Conservation (phyloP, 805 yeast genomes). For the Starmerella vaccinii region DNA sequence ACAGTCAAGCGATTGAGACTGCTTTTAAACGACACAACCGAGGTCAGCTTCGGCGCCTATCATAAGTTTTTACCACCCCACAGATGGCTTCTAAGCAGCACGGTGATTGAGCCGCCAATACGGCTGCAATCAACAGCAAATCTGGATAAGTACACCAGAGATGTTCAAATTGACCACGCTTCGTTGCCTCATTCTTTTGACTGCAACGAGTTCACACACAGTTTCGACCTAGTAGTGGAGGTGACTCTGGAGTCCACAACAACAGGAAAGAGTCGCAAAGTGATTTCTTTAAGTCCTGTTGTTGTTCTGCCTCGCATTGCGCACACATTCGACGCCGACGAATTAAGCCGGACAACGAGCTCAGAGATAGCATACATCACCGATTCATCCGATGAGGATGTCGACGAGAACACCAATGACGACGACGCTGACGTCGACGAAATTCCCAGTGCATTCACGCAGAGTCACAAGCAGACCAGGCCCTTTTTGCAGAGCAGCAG, state of each 20-base stretch:
- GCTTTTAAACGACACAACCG: slow-evolving; percentile 10
- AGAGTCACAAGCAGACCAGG: not conserved
- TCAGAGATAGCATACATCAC: slow-evolving; percentile 17
- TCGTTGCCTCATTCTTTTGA: slow-evolving; percentile 11
- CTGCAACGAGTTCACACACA: slow-evolving; percentile 6
- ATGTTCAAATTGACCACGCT: slow-evolving; percentile 13
- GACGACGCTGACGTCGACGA: not conserved
- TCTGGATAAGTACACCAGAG: slow-evolving; percentile 5
- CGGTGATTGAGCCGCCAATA: not conserved
- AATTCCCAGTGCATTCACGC: not conserved
- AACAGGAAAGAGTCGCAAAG: not conserved
- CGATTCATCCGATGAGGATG: slow-evolving; percentile 12
- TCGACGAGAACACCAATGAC: slow-evolving; percentile 5
- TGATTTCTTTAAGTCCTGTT: slow-evolving; percentile 12
- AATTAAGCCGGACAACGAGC: not conserved
- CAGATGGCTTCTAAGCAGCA: slow-evolving; percentile 16
- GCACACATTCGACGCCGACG: slow-evolving; percentile 2
- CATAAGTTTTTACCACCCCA: slow-evolving; percentile 1
- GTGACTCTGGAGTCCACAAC: slow-evolving; percentile 6
- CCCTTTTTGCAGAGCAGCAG: not conserved
- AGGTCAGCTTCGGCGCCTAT: not conserved
- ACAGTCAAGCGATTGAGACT: slow-evolving; percentile 8
- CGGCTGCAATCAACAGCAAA: not conserved
- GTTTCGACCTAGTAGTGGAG: slow-evolving; percentile 11
- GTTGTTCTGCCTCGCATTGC: slow-evolving; percentile 12